Evolutionary conservation across 1,139 yeast genomes (phyloP), one percentile per base, ranked within the genome.

Genomic region (Kodamaea suecica): DNA sequence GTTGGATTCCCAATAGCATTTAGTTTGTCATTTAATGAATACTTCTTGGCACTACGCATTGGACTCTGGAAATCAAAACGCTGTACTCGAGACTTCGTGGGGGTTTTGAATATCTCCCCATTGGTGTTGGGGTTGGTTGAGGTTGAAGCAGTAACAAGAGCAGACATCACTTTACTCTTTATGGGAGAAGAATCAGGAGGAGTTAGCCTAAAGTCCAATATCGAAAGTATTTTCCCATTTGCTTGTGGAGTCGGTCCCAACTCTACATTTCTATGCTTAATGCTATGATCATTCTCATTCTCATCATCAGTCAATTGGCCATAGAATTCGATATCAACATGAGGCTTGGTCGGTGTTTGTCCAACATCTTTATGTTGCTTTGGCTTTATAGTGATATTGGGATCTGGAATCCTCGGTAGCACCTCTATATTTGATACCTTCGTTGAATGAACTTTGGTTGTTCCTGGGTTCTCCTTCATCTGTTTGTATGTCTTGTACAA

Each of bases 211-310:
- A 73, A 60, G 43, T 82, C 88, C 48, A 83, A 80, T 9, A 83
- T 66, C 8, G 88, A 80, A 29, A 81, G 50, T 0, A 82, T 84
- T 27, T 78, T 70, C 0, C 92, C 92, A 40, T 79, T 70, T 7
- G 83, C 69, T 44, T 82, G 90, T 0, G 92, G 92, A 0, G 92
- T 83, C 0, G 92, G 92, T 0, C 90, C 90, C 12, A 82, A 52
- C 42, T 76, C 81, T 1, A 55, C 53, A 11, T 46, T 38, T 2
- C n/a, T 23, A 5, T 23, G 26, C 7, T 32, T 34, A 16, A 20
- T 23, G 17, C 38, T 38, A 5, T 47, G 38, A 1, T 45, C 41
- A 11, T 35, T 35, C 5, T 40, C 30, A 31, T 40, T 32, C 27
- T 42, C 32, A 8, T 31, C 36, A 20, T 39, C 36, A 17, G 30